Percentiles rank a stretch among this genome's conserved stretches.
phyloP scores from a whole-genome alignment of 257 asterid genomes.

The Solanum rostratum region DNA sequence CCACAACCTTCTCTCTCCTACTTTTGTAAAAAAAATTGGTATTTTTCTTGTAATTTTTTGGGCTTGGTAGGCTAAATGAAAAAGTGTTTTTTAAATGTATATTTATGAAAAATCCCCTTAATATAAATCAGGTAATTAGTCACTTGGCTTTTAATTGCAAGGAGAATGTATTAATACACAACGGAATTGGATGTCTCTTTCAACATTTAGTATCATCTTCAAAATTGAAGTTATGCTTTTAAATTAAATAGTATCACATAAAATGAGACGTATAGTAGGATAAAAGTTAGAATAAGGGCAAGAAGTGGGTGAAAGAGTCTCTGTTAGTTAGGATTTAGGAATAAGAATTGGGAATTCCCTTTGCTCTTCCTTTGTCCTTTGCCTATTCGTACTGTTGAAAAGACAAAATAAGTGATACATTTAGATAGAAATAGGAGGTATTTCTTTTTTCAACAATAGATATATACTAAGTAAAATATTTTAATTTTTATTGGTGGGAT shows the following conservation, averaged over 20 bases:
- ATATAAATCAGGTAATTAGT: neutral
- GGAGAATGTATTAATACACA: neutral
- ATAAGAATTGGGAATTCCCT: neutral
- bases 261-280: too few species aligned
- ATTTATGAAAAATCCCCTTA: too few species aligned
- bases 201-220: neutral
- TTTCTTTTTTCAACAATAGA: neutral
- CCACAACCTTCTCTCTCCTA: too few species aligned
- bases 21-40: too few species aligned
- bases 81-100: too few species aligned
- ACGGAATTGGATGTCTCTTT: neutral
- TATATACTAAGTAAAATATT: neutral
- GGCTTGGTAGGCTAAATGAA: too few species aligned
- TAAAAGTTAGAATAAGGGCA: neutral
- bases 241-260: too few species aligned
- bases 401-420: neutral
- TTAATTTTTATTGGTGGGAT: neutral
- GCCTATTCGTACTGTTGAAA: neutral
- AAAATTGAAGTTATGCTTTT: neutral
- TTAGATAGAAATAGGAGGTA: neutral
- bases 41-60: too few species aligned
- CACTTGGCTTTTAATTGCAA: neutral
- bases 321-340: neutral
- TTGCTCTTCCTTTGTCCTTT: neutral
- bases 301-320: neutral